Evolutionary conservation across 306 rosid species (phyloP), one percentile per base, ranked within the genome.

Genomic region (Biancaea sappan): DNA sequence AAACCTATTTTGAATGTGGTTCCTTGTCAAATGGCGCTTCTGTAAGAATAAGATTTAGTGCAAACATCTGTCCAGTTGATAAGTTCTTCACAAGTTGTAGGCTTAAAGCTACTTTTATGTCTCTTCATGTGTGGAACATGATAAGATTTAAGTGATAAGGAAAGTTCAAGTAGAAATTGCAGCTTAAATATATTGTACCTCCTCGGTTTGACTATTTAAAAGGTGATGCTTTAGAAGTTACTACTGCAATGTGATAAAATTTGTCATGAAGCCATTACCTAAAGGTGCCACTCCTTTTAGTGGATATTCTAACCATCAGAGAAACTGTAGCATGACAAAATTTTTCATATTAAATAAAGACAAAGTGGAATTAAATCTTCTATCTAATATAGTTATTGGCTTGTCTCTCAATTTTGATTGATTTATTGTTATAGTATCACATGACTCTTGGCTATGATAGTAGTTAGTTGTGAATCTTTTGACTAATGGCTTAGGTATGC

Each of bases 221-320:
- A 25, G 19, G 21, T 13, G 24, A 43, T n/a, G 31, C 51, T 11
- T 58, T 40, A 26, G 56, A 59, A 24, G 56, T 65, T 37, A 25
- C 35, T 34, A 35, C n/a, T 52, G 50, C 34, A 1, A 2, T 41
- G 41, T 22, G 69, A 67, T 38, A 65, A 53, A 12, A 52, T 74
- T 74, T 52, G 47, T 26, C 16, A 34, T 15, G 53, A 47, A 76
- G 15, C 25, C 32, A 51, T 18, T 60, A 7, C 32, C 15, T 7
- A 35, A 65, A 72, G 38, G 10, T 59, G 21, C 44, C 40, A 69
- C 76, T 44, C 50, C 24, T 71, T 73, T 71, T 47, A 32, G 53
- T 24, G 62, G 25, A 46, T 46, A 75, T 60, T 53, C 18, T 35
- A 44, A 44, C 57, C 35, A 48, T 34, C 34, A 18, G 34, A 37